Conservation (phyloP, 495 filamentous ascomycete genomes). For the Aspergillus bridgeri region DNA sequence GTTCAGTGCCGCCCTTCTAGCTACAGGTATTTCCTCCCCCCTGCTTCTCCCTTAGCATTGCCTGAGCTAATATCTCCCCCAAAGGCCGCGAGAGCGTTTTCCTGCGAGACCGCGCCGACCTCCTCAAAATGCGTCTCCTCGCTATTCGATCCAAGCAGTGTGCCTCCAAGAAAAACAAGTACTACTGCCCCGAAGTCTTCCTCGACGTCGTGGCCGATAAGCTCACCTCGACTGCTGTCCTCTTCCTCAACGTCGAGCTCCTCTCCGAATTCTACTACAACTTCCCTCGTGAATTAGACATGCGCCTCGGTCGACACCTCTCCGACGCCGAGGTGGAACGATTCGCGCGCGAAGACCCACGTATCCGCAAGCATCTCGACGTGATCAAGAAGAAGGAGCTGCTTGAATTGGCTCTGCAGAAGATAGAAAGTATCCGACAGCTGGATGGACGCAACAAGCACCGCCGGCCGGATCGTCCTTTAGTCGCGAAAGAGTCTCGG, state of each 20-base stretch:
- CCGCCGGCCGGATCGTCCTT: slow-evolving; percentile 27
- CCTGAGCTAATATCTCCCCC: slow-evolving; percentile 18
- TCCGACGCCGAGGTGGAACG: slow-evolving; percentile 75
- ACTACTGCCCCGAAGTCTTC: slow-evolving; percentile 96
- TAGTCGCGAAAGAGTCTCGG: slow-evolving; percentile 31
- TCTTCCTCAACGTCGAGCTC: slow-evolving; percentile 97
- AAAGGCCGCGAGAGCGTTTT: slow-evolving; percentile 87
- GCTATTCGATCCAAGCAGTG: slow-evolving; percentile 89
- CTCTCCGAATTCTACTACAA: slow-evolving; percentile 96
- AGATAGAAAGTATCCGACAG: slow-evolving; percentile 84
- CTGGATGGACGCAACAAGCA: slow-evolving; percentile 56
- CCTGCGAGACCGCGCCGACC: slow-evolving; percentile 82
- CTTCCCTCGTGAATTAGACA: slow-evolving; percentile 90
- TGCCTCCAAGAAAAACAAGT: slow-evolving; percentile 76
- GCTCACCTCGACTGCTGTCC: slow-evolving; percentile 86
- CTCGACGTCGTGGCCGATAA: slow-evolving; percentile 95
- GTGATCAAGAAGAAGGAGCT: slow-evolving; percentile 89
- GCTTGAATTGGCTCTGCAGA: slow-evolving; percentile 84
- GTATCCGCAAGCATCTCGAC: slow-evolving; percentile 83
- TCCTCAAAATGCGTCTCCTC: slow-evolving; percentile 83
- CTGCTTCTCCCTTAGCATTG: neutral
- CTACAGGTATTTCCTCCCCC: slow-evolving; percentile 57
- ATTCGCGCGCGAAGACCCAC: slow-evolving; percentile 90
- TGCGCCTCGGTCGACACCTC: slow-evolving; percentile 78
- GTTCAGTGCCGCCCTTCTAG: slow-evolving; percentile 77